These are phyloP conservation scores for Sparassis latifolia DNA, from an alignment of 1,284 basidiomycete species.

Conservation along the genomic window DNA sequence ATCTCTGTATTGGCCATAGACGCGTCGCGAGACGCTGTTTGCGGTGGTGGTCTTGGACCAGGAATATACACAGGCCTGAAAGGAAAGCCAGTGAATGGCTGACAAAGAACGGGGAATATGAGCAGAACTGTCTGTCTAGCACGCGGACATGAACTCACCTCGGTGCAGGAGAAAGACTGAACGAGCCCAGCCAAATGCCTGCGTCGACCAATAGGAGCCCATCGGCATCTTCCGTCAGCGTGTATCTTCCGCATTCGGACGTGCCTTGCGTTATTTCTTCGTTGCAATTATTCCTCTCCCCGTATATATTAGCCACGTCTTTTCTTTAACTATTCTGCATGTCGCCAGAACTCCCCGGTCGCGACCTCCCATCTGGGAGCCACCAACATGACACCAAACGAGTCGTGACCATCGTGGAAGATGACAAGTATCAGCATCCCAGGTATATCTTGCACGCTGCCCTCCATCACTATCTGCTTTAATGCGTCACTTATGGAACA, in stretches of 20 bases:
- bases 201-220: conserved; percentile 7
- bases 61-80: not conserved
- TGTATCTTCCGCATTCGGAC: not conserved
- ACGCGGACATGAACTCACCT: conserved; percentile 6
- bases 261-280: too few species aligned
- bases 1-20: conserved; percentile 66
- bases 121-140: not conserved
- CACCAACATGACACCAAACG: too few species aligned
- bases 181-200: conserved; percentile 1
- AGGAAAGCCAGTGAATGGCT: not conserved
- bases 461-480: not conserved
- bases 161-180: conserved; percentile 1
- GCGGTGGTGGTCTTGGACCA: conserved; percentile 1
- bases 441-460: conserved; percentile 13
- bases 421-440: conserved; percentile 25
- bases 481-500: conserved; percentile 2
- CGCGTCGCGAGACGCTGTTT: conserved; percentile 62
- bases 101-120: not conserved
- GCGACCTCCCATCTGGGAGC: conserved; percentile 4
- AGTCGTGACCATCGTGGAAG: conserved; percentile 10
- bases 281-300: too few species aligned
- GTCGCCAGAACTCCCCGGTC: conserved; percentile 10
- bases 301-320: too few species aligned
- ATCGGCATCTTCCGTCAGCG: conserved; percentile 3
- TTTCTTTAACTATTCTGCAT: conserved; percentile 1